Base-by-base conservation (phyloP, 805 yeast species). In the Yarrowia sp. region DNA sequence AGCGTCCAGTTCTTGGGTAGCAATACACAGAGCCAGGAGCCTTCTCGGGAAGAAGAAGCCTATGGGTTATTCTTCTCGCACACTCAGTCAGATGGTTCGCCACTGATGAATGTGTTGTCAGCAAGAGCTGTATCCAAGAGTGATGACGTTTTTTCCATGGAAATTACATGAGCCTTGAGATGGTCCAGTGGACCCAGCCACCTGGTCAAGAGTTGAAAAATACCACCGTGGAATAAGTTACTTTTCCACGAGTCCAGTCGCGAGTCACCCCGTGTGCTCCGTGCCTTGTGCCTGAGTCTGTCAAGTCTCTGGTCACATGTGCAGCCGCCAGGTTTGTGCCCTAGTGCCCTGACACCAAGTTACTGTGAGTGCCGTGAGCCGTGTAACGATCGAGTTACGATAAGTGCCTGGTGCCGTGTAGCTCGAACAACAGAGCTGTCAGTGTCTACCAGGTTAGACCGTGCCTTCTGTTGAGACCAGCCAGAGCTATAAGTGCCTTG, bases 181-280 rank as follows among this genome's bases (percentile, higher is more conserved):
- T 19, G n/a, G 56, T 46, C 50, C 55, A 6, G 13, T 38, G 20
- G 38, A 14, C 43, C 34, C 58, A 52, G 58, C 58, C 58, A 52
- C 58, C 58, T 4, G 58, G 58, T 52, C 58, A 52, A 52, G 58
- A 38, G 58, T 52, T 52, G 58, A 52, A 52, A 52, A 19, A 52
- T 9, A 52, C 58, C 58, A 52, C 58, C 58, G 17, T 52, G 43
- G 58, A 38, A 38, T 13, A 52, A 52, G 1, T 12, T 36, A 34
- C 58, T 19, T 36, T 52, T 38, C 58, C 43, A 52, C 36, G 58
- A 19, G 58, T 52, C 58, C 24, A 52, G 58, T 52, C 58, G 58
- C 58, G 58, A 52, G 58, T n/a, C 56, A 52, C 58, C 17, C 12
- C 4, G 30, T 9, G 40, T 50, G 56, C 58, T 52, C 58, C 58